Base-by-base conservation (phyloP, 2,329 filamentous ascomycete genomes). In the Zymoseptoria tritici region DNA sequence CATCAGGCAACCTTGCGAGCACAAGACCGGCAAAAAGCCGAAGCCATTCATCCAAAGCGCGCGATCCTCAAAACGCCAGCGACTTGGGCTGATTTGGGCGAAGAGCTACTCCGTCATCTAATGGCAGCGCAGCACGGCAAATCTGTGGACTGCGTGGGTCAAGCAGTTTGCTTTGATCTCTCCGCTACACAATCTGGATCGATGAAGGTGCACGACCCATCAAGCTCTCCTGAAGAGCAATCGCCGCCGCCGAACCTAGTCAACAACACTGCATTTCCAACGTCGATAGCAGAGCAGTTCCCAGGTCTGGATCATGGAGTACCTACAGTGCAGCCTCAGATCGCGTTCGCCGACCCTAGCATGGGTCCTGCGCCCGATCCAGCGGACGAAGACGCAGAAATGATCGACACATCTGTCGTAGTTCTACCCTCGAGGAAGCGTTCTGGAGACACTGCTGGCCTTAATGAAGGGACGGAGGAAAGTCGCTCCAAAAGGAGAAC, bases 401-500 rank as follows among this genome's bases (percentile, higher is more conserved):
- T 78, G 76, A 56, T 64, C 64, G 54, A 64, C 5, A 61, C 63
- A 7, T 57, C 64, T 2, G 64, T 62, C 4, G 70, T 75, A n/a
- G 73, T 68, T 54, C 67, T 73, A 4, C 74, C 75, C 9, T 78
- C 78, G 21, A 78, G 84, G 20, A 87, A 87, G 70, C 77, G 85
- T 59, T 86, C 84, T 2, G 83, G 81, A 13, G 81, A 85, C 56
- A 82, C 81, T 20, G 81, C 83, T 54, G 82, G 81, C 9, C 76
- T 85, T 26, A 79, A 83, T 2, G 85, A 86, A 56, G 78, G 77
- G 11, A 75, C 75, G 11, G 84, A 86, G 61, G 81, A 81, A 55
- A 79, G 80, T 20, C 78, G 84, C 54, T 74, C 76, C 11, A 83
- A 84, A 66, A 86, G 84, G 69, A 84, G 84, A 67, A 79, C 85